Percentiles rank a stretch among this genome's conserved stretches.
These are phyloP conservation scores for Xylariales sp. DNA, from an alignment of 2,329 filamentous ascomycete genomes.

Conservation along the genomic window DNA sequence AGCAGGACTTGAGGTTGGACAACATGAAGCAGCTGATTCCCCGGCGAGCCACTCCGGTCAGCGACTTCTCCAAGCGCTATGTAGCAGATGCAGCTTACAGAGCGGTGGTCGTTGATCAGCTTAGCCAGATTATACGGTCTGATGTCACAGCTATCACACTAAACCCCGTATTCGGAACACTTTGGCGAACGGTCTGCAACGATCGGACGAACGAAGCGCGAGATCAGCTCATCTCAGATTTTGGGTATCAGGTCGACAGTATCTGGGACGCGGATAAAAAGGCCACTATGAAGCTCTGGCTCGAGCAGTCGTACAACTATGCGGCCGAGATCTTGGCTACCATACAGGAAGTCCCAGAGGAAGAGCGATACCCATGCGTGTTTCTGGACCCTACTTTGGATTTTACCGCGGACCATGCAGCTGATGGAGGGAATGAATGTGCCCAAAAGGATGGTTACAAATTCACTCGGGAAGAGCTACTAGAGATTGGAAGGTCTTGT, in stretches of 20 bases:
- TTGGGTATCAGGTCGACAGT: conserved; percentile 33
- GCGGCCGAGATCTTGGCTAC: conserved; percentile 34
- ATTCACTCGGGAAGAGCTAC: conserved; percentile 41
- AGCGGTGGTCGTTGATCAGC: conserved; percentile 29
- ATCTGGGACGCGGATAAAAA: conserved; percentile 28
- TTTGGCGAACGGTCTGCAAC: conserved; percentile 46
- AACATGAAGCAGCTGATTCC: conserved; percentile 4
- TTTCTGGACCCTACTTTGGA: conserved; percentile 43
- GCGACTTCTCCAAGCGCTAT: conserved; percentile 37
- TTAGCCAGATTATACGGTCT: conserved; percentile 36
- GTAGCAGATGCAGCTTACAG: conserved; percentile 31
- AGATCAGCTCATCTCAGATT: conserved; percentile 35
- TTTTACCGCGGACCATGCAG: conserved; percentile 19
- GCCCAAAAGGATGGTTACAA: conserved; percentile 20
- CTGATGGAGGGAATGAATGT: conserved; percentile 11
- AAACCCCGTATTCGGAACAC: conserved; percentile 44
- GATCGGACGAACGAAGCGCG: conserved; percentile 36
- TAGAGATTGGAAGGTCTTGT: conserved; percentile 49
- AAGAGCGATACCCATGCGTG: conserved; percentile 40
- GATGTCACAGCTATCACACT: conserved; percentile 39
- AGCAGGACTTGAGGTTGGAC: no score
- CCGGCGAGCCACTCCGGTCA: conserved; percentile 1
- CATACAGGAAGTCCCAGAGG: conserved; percentile 30
- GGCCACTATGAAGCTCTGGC: conserved; percentile 38
- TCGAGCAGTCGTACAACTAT: conserved; percentile 47